Percentiles rank a stretch among this genome's conserved stretches.
phyloP scores from a whole-genome alignment of 805 yeast species.

The Starmerella potacharoeniae region DNA sequence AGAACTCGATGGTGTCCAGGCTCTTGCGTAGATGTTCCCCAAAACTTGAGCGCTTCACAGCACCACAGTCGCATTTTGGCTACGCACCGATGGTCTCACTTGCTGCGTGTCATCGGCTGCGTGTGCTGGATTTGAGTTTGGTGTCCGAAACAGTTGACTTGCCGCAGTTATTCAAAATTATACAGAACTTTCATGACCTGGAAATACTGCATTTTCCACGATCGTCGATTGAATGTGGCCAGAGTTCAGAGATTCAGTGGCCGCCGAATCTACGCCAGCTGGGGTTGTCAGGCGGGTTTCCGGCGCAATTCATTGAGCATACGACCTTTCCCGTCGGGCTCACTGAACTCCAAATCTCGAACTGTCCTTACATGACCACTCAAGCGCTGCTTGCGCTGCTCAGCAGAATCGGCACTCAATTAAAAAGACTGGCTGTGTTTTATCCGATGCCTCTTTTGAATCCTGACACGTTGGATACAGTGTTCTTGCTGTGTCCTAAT shows the following conservation, averaged over 20 bases:
- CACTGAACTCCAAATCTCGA: constrained; percentile 63
- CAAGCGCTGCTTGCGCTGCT: constrained; percentile 53
- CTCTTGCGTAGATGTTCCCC: constrained; percentile 65
- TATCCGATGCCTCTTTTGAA: constrained; percentile 82
- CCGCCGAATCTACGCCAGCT: constrained; percentile 64
- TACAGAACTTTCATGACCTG: constrained; percentile 47
- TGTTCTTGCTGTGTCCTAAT: constrained; percentile 68
- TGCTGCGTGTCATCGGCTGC: constrained; percentile 53
- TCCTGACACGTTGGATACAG: constrained; percentile 57
- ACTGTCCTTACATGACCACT: constrained; percentile 70
- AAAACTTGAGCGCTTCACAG: constrained; percentile 56
- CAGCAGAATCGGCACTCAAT: constrained; percentile 50
- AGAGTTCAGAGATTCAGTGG: constrained; percentile 48
- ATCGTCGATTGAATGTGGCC: constrained; percentile 58
- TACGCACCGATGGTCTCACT: constrained; percentile 77
- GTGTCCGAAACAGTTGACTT: constrained; percentile 87
- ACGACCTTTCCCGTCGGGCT: constrained; percentile 67
- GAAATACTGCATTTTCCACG: constrained; percentile 80
- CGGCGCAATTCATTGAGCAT: constrained; percentile 61
- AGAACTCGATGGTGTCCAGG: constrained; percentile 79
- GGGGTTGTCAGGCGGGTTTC: constrained; percentile 79
- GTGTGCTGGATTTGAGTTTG: constrained; percentile 61
- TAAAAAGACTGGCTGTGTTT: constrained; percentile 52
- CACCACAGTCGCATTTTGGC: constrained; percentile 94
- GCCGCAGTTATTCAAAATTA: constrained; percentile 65